Percentiles rank a stretch among this genome's conserved stretches.
Evolutionary conservation across 371 early-diverging fungal species (phyloP).

Genomic region (Mucor saturninus): DNA sequence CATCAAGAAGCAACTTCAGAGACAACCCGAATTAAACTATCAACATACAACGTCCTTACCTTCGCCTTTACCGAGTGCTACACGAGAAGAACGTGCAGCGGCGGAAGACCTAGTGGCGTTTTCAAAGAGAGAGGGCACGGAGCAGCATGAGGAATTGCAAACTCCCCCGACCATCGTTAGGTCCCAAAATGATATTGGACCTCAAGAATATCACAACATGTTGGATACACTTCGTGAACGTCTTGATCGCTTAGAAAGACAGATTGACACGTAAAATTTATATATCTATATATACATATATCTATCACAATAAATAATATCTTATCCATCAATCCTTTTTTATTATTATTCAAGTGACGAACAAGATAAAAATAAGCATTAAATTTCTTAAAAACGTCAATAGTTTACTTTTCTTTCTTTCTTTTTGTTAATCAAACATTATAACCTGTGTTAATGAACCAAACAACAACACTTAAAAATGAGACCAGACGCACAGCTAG

Average conservation of each 20-base stretch:
- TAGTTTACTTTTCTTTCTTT: too few relatives aligned
- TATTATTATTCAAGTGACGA: too few relatives aligned
- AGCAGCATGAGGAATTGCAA: slow-evolving; percentile 20
- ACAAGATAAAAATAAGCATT: too few relatives aligned
- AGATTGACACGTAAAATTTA: slow-evolving; percentile 23
- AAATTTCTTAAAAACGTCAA: too few relatives aligned
- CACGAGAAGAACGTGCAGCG: slow-evolving; percentile 26
- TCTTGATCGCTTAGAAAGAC: slow-evolving; percentile 33
- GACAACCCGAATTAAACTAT: neutral
- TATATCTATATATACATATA: too few relatives aligned
- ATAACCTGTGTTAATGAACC: too few relatives aligned
- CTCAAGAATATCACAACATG: slow-evolving; percentile 36
- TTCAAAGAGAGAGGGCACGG: slow-evolving; percentile 14
- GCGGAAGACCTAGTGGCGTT: slow-evolving; percentile 31
- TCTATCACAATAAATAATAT: too few relatives aligned
- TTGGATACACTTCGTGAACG: slow-evolving; percentile 32
- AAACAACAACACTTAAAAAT: too few relatives aligned
- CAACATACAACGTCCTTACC: slow-evolving; percentile 10
- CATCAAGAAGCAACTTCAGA: neutral
- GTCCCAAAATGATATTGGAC: slow-evolving; percentile 39
- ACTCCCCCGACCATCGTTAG: slow-evolving; percentile 40
- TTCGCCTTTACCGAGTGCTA: slow-evolving; percentile 28
- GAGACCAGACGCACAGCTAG: too few relatives aligned
- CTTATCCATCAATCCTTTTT: too few relatives aligned
- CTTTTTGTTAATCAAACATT: too few relatives aligned